A percentile compares a stretch with the other conserved stretches of the same genome.
These are phyloP conservation scores for Venturiaceae sp. DNA, from an alignment of 2,329 filamentous ascomycete species.

Conservation along the genomic window DNA sequence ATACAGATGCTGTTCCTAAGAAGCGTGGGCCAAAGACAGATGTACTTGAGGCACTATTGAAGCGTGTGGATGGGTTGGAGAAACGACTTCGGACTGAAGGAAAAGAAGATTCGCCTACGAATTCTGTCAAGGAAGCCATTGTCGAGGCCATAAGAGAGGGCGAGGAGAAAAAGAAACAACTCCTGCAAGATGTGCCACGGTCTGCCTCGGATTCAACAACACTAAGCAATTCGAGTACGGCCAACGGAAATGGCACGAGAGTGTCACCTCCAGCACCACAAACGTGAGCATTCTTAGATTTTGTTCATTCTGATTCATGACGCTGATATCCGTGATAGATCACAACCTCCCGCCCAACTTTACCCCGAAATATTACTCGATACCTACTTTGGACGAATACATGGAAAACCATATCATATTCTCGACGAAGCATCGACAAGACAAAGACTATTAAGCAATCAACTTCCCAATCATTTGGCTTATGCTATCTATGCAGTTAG, in stretches of 20 bases:
- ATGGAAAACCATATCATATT: constrained; percentile 74
- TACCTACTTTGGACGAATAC: constrained; percentile 69
- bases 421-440: constrained; percentile 68
- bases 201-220: background rate
- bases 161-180: background rate
- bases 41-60: constrained; percentile 73
- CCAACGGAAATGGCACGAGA: background rate
- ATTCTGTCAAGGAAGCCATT: constrained; percentile 1
- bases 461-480: constrained; percentile 44
- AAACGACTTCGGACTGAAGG: constrained; percentile 57
- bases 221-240: background rate
- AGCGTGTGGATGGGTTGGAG: constrained; percentile 77
- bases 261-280: background rate
- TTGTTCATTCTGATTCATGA: background rate
- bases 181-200: background rate
- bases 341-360: background rate
- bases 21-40: constrained; percentile 87
- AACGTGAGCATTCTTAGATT: background rate
- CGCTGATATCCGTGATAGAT: no score
- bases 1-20: constrained; percentile 75
- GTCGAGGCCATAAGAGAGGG: constrained; percentile 1
- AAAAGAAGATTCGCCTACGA: constrained; percentile 30
- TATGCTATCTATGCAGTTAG: constrained; percentile 43
- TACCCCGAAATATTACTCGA: constrained; percentile 57
- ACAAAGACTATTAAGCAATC: constrained; percentile 59